Percentiles rank a stretch among this genome's conserved stretches.
These are phyloP conservation scores for Buddleja alternifolia DNA, from an alignment of 257 asterid species.

Conservation along the genomic window DNA sequence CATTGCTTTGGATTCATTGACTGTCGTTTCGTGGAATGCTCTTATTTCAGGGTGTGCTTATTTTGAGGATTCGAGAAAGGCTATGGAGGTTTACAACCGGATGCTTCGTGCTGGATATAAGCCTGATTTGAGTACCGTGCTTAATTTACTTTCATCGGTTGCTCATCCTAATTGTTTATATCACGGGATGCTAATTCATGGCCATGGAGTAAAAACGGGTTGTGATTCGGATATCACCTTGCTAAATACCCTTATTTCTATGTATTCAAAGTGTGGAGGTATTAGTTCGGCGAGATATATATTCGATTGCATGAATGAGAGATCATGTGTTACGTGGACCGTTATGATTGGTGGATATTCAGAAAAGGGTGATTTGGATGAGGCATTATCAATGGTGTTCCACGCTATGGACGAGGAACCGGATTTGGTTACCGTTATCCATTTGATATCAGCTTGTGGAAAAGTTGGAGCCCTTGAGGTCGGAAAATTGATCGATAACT, in stretches of 20 bases:
- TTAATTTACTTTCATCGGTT: conserved; percentile 60
- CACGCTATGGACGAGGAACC: conserved; percentile 64
- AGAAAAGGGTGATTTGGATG: conserved; percentile 55
- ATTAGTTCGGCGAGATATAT: conserved; percentile 47
- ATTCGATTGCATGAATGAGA: conserved; percentile 49
- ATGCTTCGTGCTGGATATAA: conserved; percentile 49
- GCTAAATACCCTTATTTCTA: conserved; percentile 61
- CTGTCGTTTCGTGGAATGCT: conserved; percentile 74
- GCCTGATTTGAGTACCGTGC: conserved; percentile 70
- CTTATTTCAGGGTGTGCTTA: conserved; percentile 57
- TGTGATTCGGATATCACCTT: conserved; percentile 46
- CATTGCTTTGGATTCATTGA: conserved; percentile 36
- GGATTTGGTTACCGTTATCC: conserved; percentile 58
- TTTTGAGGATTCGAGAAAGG: conserved; percentile 47
- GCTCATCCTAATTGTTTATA: conserved; percentile 40
- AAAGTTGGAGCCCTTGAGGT: conserved; percentile 61
- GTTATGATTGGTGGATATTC: conserved; percentile 68
- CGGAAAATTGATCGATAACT: conserved; percentile 63
- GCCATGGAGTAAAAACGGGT: conserved; percentile 49
- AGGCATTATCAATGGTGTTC: conserved; percentile 53
- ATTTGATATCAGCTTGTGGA: conserved; percentile 70
- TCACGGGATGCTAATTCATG: conserved; percentile 54
- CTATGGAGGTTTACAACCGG: conserved; percentile 39
- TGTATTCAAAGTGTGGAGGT: conserved; percentile 71
- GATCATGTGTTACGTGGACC: conserved; percentile 72